These are phyloP conservation scores for Colletotrichum abscissum DNA, from an alignment of 2,329 filamentous ascomycete genomes.

Conservation along the genomic window DNA sequence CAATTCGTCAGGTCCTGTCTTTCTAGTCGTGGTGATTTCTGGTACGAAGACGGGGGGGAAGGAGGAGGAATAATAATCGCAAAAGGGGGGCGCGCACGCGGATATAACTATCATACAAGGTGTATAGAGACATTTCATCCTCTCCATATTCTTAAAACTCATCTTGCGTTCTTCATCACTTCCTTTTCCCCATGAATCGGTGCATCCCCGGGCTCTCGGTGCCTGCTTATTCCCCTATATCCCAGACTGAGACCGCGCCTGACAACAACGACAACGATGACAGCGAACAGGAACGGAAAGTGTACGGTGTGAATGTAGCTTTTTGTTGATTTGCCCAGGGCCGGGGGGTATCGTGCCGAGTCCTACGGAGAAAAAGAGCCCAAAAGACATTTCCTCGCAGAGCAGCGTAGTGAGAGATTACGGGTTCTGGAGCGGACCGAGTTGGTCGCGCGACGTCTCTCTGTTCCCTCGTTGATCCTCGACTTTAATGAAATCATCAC, in stretches of 20 bases:
- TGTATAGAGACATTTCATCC: background rate
- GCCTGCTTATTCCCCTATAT: background rate
- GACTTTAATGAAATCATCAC: slow-evolving; percentile 29
- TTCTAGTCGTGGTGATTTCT: background rate
- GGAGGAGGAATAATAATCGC: background rate
- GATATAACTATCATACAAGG: slow-evolving; percentile 15
- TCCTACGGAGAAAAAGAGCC: slow-evolving; percentile 20
- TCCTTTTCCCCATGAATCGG: background rate
- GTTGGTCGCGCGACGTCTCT: slow-evolving; percentile 1
- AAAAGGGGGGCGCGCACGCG: background rate
- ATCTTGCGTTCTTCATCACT: background rate
- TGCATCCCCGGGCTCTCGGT: background rate
- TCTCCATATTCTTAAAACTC: background rate
- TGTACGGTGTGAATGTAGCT: slow-evolving; percentile 1
- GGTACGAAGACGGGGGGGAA: background rate
- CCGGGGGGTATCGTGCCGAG: slow-evolving; percentile 32
- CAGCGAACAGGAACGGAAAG: background rate
- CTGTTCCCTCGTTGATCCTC: slow-evolving; percentile 11
- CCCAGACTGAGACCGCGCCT: background rate
- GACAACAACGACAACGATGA: background rate
- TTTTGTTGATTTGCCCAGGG: slow-evolving; percentile 29
- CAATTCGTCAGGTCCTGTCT: slow-evolving; percentile 11
- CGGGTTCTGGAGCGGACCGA: background rate
- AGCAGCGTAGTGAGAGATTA: background rate
- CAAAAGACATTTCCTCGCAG: slow-evolving; percentile 1